Percentiles rank a stretch among this genome's conserved stretches.
Evolutionary conservation across 176 grass and related monocot species (phyloP).

Genomic region (Phoenix roebelenii): DNA sequence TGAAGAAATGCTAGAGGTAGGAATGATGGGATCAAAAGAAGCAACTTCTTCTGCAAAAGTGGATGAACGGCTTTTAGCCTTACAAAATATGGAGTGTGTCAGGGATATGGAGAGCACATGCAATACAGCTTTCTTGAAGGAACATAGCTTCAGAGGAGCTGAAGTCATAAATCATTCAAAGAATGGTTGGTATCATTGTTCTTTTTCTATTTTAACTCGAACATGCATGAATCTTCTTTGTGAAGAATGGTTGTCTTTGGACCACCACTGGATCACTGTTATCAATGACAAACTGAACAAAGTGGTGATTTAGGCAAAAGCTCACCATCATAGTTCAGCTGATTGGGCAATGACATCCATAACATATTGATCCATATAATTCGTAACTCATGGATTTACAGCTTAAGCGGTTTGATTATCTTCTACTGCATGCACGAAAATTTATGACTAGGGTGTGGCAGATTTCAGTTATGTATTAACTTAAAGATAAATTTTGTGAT

Average conservation of each 20-base stretch:
- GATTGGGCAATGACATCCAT: no score
- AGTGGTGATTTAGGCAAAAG: no score
- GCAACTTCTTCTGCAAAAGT: constrained; percentile 9
- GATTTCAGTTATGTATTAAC: background rate
- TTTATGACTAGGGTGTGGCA: background rate
- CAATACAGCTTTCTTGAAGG: constrained; percentile 16
- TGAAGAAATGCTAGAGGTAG: constrained; percentile 18
- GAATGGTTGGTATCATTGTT: constrained; percentile 33
- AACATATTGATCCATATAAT: no score
- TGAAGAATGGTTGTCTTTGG: background rate
- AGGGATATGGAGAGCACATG: constrained; percentile 14
- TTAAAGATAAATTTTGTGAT: constrained; percentile 17
- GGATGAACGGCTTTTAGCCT: constrained; percentile 4
- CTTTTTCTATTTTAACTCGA: background rate
- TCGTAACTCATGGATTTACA: no score
- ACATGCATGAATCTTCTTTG: background rate
- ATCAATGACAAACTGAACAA: background rate
- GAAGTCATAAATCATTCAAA: constrained; percentile 21
- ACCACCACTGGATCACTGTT: background rate
- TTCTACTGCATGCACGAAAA: background rate
- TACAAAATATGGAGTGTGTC: constrained; percentile 7
- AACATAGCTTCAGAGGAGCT: constrained; percentile 6
- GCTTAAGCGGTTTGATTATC: no score
- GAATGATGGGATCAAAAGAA: constrained; percentile 18
- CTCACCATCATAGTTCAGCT: no score